Base-by-base conservation (phyloP, 108 stramenopile species). In the Cyclotella atomus region DNA sequence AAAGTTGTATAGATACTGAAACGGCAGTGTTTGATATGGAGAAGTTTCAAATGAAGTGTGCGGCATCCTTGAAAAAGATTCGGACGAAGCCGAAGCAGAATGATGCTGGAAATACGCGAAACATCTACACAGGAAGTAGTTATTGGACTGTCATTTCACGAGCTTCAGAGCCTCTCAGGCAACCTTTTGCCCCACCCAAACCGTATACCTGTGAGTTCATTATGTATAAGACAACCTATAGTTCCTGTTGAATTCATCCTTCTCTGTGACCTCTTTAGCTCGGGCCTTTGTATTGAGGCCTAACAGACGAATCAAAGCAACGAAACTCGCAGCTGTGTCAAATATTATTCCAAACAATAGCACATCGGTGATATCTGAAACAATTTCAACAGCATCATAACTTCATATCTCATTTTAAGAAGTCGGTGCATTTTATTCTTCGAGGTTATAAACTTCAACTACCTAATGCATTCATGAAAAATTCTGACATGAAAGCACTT, bases 71-170 rank as follows among this genome's bases (percentile, higher is more conserved):
- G 41, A 2, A 2, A 30, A 56, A 76, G 20, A 70, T 64, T 21
- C 28, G 25, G 5, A 30, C 25, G 34, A 25, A 3, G 32, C 33
- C 5, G 30, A 7, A 14, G 60, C 21, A n/a, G n/a, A n/a, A n/a
- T n/a, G n/a, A n/a, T n/a, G n/a, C n/a, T n/a, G n/a, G n/a, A n/a
- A n/a, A n/a, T n/a, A 41, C 10, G 6, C 36, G 60, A 43, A 21
- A 61, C 14, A 85, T 86, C 25, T 34, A 74, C 19, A 35, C 73
- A 10, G 84, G 87, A 2, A 78, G 70, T 49, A 77, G 88, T 17
- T 86, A 69, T 44, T 93, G 92, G 92, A 88, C 87, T 34, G 92
- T 93, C 3, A 29, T 93, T 43, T 64, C 61, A 36, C 57, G 68
- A 27, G 36, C 68, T 12, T 36, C 23, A 9, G 43, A 28, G 14